Evolutionary conservation across 1,284 basidiomycete species (phyloP).

Genomic region (Mycosarcoma mackinlayi): DNA sequence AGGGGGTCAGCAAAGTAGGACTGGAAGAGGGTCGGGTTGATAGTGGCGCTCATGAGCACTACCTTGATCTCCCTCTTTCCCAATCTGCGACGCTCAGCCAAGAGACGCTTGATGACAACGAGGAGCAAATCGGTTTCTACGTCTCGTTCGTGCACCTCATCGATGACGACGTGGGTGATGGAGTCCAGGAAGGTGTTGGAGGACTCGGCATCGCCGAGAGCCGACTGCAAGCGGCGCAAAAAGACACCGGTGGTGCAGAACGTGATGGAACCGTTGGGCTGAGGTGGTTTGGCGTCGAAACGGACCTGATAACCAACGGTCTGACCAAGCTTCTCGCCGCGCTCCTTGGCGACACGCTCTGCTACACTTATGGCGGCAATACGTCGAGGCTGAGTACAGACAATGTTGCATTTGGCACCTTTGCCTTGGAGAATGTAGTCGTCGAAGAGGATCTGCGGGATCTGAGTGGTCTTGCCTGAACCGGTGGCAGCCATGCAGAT

Average conservation of each 20-base stretch:
- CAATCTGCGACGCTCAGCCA: slow-evolving; percentile 78
- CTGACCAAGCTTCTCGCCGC: slow-evolving; percentile 80
- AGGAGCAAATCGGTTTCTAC: slow-evolving; percentile 92
- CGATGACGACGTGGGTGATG: slow-evolving; percentile 90
- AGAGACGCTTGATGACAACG: slow-evolving; percentile 86
- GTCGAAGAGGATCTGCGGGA: slow-evolving; percentile 92
- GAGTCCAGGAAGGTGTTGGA: slow-evolving; percentile 75
- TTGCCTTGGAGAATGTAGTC: slow-evolving; percentile 81
- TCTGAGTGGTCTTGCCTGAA: slow-evolving; percentile 94
- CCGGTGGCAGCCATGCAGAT: slow-evolving; percentile 95
- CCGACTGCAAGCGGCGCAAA: slow-evolving; percentile 85
- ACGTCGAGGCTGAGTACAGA: slow-evolving; percentile 93
- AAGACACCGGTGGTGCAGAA: slow-evolving; percentile 96
- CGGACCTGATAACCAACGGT: slow-evolving; percentile 92
- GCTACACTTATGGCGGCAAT: slow-evolving; percentile 94
- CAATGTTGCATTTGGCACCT: slow-evolving; percentile 87
- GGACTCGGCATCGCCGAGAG: slow-evolving; percentile 71
- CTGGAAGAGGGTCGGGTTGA: slow-evolving; percentile 89
- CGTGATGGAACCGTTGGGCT: slow-evolving; percentile 83
- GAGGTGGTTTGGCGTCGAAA: slow-evolving; percentile 84
- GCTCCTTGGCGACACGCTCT: slow-evolving; percentile 88
- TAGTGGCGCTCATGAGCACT: slow-evolving; percentile 94
- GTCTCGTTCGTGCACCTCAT: slow-evolving; percentile 96
- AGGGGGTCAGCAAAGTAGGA: slow-evolving; percentile 79
- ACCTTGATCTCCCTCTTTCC: slow-evolving; percentile 84